Evolutionary conservation across 164 flowering plant genomes (phyloP).

Genomic region (Magnolia sinica): DNA sequence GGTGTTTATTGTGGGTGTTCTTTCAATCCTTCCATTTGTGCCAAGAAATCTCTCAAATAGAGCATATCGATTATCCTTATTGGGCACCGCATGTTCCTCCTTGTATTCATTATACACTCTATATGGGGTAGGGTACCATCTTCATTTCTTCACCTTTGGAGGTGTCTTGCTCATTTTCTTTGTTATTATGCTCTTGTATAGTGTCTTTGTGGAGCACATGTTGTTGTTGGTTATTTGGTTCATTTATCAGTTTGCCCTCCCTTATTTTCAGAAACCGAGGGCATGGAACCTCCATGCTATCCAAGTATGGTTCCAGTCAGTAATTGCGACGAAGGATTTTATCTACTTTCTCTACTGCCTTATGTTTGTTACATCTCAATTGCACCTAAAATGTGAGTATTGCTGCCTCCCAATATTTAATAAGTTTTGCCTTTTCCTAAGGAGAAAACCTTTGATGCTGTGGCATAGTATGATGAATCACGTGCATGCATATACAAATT

Average conservation of each 20-base stretch:
- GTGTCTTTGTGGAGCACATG: neutral
- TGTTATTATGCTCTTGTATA: neutral
- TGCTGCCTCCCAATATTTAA: neutral
- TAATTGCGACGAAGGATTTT: constrained; percentile 88
- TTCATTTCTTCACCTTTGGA: neutral
- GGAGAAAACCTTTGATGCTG: too few relatives aligned
- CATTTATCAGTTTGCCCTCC: neutral
- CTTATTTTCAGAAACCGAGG: constrained; percentile 70
- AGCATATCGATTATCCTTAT: constrained; percentile 81
- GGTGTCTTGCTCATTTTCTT: neutral
- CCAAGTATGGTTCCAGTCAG: constrained; percentile 88
- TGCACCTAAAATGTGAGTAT: constrained; percentile 71
- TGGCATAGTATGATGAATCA: too few relatives aligned
- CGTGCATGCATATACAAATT: too few relatives aligned
- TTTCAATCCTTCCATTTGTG: constrained; percentile 76
- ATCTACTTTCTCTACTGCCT: constrained; percentile 86
- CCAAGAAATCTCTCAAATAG: constrained; percentile 69
- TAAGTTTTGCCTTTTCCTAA: neutral
- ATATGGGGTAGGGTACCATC: constrained; percentile 66
- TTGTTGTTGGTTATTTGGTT: neutral
- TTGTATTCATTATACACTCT: constrained; percentile 73
- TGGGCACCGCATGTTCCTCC: constrained; percentile 85
- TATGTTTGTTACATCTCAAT: constrained; percentile 71
- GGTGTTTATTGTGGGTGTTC: constrained; percentile 84
- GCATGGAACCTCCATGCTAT: constrained; percentile 90